These are phyloP conservation scores for Desmodesmus armatus DNA, from an alignment of 139 green algal genomes.

Conservation along the genomic window DNA sequence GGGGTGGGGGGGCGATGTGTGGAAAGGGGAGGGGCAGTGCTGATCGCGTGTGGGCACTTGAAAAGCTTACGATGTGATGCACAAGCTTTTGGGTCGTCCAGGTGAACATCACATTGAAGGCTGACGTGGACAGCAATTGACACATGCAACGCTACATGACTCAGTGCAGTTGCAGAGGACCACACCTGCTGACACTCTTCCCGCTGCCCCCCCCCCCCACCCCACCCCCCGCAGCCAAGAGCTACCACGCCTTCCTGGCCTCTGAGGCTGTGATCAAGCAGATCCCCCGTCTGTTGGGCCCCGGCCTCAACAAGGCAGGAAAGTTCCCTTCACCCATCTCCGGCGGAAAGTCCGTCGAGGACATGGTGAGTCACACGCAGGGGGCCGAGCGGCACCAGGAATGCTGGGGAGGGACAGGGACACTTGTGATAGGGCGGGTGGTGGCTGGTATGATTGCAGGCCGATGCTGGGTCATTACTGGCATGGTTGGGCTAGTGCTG, in stretches of 20 bases:
- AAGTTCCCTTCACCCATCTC: slow-evolving; percentile 96
- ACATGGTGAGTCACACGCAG: slow-evolving; percentile 69
- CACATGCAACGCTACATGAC: neutral
- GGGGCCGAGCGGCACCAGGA: neutral
- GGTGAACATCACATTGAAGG: too few species aligned
- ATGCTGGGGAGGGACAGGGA: neutral
- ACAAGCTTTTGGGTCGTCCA: too few species aligned
- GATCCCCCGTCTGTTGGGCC: slow-evolving; percentile 97
- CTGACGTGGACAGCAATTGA: too few species aligned
- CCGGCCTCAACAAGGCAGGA: slow-evolving; percentile 99
- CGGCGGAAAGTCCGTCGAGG: slow-evolving; percentile 80
- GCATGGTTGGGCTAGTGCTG: too few species aligned
- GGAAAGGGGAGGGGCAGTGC: too few species aligned
- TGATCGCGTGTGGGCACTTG: too few species aligned
- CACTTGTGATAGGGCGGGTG: too few species aligned
- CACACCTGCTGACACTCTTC: neutral
- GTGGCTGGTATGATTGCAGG: too few species aligned
- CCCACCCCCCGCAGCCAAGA: slow-evolving; percentile 84
- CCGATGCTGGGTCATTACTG: too few species aligned
- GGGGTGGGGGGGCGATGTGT: too few species aligned
- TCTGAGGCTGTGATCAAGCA: slow-evolving; percentile 99
- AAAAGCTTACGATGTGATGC: too few species aligned
- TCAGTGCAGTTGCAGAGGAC: neutral
- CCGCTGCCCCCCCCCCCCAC: neutral
- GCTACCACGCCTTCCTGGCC: slow-evolving; percentile 97